A percentile compares a stretch with the other conserved stretches of the same genome.
phyloP scores from a whole-genome alignment of 2,329 filamentous ascomycete species.

The Bipolaris oryzae region DNA sequence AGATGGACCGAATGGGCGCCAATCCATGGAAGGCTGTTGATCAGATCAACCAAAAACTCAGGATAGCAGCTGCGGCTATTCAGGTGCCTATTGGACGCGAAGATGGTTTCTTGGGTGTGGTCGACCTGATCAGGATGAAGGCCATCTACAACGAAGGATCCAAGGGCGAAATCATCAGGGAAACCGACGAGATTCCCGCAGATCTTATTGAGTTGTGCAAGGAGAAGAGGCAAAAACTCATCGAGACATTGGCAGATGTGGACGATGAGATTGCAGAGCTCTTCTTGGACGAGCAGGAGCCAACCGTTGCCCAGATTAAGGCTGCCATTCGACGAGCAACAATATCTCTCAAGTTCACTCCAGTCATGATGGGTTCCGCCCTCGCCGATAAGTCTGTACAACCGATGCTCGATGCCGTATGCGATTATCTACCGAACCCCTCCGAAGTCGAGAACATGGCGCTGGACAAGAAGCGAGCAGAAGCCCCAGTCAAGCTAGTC shows the following conservation, averaged over 20 bases:
- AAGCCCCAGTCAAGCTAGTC: conserved; percentile 83
- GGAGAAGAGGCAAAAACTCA: conserved; percentile 82
- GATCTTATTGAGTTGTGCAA: conserved; percentile 75
- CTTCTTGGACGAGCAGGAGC: conserved; percentile 85
- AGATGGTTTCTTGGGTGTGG: conserved; percentile 88
- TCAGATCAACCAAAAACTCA: conserved; percentile 95
- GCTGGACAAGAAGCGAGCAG: conserved; percentile 78
- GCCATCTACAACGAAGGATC: conserved; percentile 89
- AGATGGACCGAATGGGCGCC: conserved; percentile 99
- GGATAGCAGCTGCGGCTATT: conserved; percentile 88
- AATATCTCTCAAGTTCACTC: conserved; percentile 86
- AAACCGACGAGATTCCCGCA: conserved; percentile 81
- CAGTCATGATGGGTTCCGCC: conserved; percentile 95
- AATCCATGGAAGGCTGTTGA: conserved; percentile 98
- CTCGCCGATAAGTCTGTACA: conserved; percentile 94
- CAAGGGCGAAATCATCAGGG: conserved; percentile 75
- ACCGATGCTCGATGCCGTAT: conserved; percentile 94
- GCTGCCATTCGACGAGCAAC: conserved; percentile 89
- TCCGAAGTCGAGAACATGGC: conserved; percentile 87
- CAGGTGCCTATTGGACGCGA: conserved; percentile 94
- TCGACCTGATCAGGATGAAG: conserved; percentile 91
- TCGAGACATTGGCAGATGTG: conserved; percentile 95
- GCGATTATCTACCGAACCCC: conserved; percentile 94
- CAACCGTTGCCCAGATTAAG: conserved; percentile 83
- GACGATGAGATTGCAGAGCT: conserved; percentile 97